A percentile compares a stretch with the other conserved stretches of the same genome.
Evolutionary conservation across 2,329 filamentous ascomycete species (phyloP).

Genomic region (Cordyceps cicadae): DNA sequence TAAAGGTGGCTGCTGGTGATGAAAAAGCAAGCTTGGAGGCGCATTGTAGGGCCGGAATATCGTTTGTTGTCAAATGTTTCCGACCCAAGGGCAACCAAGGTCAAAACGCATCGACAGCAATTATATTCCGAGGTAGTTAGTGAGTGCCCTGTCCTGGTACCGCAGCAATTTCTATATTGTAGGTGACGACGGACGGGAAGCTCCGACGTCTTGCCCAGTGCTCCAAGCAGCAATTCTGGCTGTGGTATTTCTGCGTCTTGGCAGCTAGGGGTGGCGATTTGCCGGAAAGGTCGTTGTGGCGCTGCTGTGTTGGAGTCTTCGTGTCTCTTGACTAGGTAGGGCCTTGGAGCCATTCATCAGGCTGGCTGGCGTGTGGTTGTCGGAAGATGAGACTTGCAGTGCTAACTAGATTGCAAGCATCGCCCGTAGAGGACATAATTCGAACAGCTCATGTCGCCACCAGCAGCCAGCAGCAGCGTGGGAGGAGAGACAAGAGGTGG

Average conservation of each 20-base stretch:
- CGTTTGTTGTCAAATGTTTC: not conserved
- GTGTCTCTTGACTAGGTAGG: not conserved
- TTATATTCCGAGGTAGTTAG: not conserved
- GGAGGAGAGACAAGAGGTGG: constrained; percentile 14
- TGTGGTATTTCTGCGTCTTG: not conserved
- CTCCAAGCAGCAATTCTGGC: not conserved
- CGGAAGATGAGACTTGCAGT: not conserved
- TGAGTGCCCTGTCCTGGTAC: not conserved
- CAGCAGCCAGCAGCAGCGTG: not conserved
- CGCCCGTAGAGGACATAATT: not conserved
- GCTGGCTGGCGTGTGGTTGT: not conserved
- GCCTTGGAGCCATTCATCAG: not conserved
- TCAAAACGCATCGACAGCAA: not conserved
- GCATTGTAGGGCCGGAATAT: not conserved
- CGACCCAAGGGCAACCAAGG: not conserved
- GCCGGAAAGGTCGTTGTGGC: not conserved
- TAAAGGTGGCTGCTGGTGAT: not conserved
- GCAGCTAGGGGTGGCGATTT: not conserved
- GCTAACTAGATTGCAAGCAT: not conserved
- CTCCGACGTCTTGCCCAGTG: not conserved
- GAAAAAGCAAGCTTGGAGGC: constrained; percentile 7
- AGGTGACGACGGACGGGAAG: not conserved
- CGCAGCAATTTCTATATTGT: not conserved
- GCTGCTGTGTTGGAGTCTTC: constrained; percentile 2
- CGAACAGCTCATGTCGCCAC: constrained; percentile 1